Percentiles rank a stretch among this genome's conserved stretches.
Evolutionary conservation across 305 asterid genomes (phyloP).

Genomic region (Solanum hybrid): DNA sequence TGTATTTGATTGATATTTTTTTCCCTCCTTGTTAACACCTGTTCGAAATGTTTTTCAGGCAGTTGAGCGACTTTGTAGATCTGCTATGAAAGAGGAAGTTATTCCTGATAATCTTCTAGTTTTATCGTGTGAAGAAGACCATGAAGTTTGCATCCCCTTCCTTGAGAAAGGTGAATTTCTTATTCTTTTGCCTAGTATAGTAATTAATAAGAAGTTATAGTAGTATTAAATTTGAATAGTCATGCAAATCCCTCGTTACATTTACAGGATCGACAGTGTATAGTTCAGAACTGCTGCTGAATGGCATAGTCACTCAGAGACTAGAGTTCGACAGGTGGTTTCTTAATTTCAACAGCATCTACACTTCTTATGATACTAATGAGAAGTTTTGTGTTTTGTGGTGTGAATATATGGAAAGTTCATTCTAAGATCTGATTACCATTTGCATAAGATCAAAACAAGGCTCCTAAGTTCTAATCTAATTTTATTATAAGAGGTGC

Average conservation of each 20-base stretch:
- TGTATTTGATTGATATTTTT: not conserved
- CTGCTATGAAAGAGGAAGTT: slow-evolving; percentile 40
- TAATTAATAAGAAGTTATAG: not conserved
- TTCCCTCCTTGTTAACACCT: not conserved
- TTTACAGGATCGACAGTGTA: slow-evolving; percentile 65
- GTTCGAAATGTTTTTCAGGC: slow-evolving; percentile 36
- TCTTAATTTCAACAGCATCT: not conserved
- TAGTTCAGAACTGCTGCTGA: slow-evolving; percentile 86
- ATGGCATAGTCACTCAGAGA: slow-evolving; percentile 91
- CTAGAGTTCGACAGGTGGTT: slow-evolving; percentile 77
- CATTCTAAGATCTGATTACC: not conserved
- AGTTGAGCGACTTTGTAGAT: slow-evolving; percentile 77
- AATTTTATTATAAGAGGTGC: not conserved
- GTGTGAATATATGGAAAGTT: not conserved
- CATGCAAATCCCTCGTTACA: not conserved
- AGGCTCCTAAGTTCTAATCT: not conserved
- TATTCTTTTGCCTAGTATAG: not conserved
- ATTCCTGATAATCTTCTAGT: slow-evolving; percentile 63
- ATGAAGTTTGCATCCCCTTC: slow-evolving; percentile 62
- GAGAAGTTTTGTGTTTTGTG: not conserved
- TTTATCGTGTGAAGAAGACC: slow-evolving; percentile 91
- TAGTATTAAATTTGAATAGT: not conserved
- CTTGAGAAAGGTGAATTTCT: slow-evolving; percentile 71
- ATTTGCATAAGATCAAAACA: not conserved
- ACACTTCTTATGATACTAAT: not conserved